phyloP scores from a whole-genome alignment of 441 rosid species.

The Pelargonium cotyledonis region DNA sequence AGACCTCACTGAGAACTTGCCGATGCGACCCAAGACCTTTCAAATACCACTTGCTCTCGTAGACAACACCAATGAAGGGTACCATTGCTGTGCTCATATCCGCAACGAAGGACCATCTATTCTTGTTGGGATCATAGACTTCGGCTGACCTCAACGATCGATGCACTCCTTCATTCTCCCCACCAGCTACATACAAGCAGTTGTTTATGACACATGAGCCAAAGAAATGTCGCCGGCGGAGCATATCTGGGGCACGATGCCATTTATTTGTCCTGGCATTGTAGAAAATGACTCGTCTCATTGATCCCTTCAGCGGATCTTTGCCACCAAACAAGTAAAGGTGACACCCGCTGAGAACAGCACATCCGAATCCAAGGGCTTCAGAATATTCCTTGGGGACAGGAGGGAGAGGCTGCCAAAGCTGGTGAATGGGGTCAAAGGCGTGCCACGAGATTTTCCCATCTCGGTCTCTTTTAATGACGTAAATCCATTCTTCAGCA shows the following conservation, averaged over 20 bases:
- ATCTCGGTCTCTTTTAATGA: constrained; percentile 46
- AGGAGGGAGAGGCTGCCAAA: constrained; percentile 54
- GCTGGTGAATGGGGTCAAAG: constrained; percentile 48
- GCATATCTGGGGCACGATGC: constrained; percentile 58
- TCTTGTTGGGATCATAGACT: constrained; percentile 52
- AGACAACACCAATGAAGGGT: constrained; percentile 50
- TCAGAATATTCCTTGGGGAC: constrained; percentile 48
- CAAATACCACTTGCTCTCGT: constrained; percentile 42
- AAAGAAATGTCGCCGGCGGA: constrained; percentile 43
- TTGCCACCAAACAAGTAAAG: constrained; percentile 55
- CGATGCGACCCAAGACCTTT: constrained; percentile 48
- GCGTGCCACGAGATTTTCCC: constrained; percentile 55
- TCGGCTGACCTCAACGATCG: constrained; percentile 45
- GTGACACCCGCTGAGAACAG: constrained; percentile 51
- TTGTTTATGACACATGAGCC: constrained; percentile 56
- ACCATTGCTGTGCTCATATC: constrained; percentile 53
- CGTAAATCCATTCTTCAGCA: constrained; percentile 54
- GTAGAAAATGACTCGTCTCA: constrained; percentile 47
- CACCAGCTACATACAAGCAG: constrained; percentile 53
- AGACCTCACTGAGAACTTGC: constrained; percentile 46
- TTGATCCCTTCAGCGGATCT: constrained; percentile 45
- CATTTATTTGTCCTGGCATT: constrained; percentile 50
- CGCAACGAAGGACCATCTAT: constrained; percentile 45
- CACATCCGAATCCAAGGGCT: constrained; percentile 53
- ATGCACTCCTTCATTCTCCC: constrained; percentile 46